phyloP scores from a whole-genome alignment of 805 yeast species.

The Cyberlindnera suaveolens region DNA sequence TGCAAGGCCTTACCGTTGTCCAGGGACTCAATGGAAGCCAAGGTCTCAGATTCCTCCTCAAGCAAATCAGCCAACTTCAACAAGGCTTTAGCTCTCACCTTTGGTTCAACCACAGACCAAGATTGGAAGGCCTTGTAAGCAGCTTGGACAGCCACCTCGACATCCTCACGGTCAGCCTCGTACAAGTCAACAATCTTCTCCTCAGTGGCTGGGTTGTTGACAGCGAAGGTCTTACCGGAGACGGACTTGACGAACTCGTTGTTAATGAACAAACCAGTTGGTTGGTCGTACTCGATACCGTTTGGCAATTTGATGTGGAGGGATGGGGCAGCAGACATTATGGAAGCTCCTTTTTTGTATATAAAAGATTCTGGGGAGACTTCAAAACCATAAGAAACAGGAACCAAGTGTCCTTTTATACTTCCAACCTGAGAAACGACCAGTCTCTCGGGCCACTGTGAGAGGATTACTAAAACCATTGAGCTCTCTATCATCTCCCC shows the following conservation, averaged over 20 bases:
- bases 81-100: conserved; percentile 35
- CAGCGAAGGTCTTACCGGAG: conserved; percentile 49
- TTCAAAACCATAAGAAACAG: too few relatives aligned
- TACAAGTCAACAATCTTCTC: conserved; percentile 49
- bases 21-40: conserved; percentile 44
- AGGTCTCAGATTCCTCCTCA: conserved; percentile 40
- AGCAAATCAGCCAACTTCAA: conserved; percentile 43
- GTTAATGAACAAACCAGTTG: conserved; percentile 62
- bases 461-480: too few relatives aligned
- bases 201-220: conserved; percentile 54
- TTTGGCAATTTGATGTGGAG: conserved; percentile 42
- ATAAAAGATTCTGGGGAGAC: background rate
- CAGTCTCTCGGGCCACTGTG: too few relatives aligned
- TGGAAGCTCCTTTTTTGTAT: background rate
- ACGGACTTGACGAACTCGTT: conserved; percentile 54
- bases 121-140: conserved; percentile 61
- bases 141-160: conserved; percentile 50
- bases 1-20: conserved; percentile 49
- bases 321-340: conserved; percentile 15
- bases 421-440: too few relatives aligned
- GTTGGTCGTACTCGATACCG: conserved; percentile 49
- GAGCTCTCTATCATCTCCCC: too few relatives aligned
- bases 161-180: conserved; percentile 44
- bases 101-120: conserved; percentile 44
- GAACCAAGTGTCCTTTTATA: too few relatives aligned